Conservation (phyloP, 2,329 filamentous ascomycete species). For the Phaeosphaeria sp. region DNA sequence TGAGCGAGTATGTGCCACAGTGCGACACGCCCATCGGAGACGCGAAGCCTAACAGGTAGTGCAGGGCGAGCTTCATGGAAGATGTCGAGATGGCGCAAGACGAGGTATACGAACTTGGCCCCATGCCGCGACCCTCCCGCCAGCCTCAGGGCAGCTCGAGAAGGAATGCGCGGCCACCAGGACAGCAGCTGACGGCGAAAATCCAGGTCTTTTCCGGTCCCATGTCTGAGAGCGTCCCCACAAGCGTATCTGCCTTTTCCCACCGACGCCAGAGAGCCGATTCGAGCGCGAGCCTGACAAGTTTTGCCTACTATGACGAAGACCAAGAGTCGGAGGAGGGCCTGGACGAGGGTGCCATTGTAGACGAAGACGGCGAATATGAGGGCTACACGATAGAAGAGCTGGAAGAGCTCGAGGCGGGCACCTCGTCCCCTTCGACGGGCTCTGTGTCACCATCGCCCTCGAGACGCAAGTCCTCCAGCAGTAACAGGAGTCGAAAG, state of each 20-base stretch:
- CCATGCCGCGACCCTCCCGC: conserved; percentile 25
- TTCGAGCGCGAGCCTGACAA: conserved; percentile 73
- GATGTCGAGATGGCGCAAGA: conserved; percentile 99
- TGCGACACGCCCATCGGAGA: background rate
- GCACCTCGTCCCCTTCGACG: conserved; percentile 26
- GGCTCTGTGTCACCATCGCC: conserved; percentile 24
- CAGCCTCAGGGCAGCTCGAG: conserved; percentile 6
- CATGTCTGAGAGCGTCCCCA: conserved; percentile 93
- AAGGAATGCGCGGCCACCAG: conserved; percentile 15
- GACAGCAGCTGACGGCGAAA: conserved; percentile 45
- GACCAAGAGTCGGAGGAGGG: conserved; percentile 64
- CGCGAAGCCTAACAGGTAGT: conserved; percentile 19
- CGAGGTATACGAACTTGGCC: conserved; percentile 66
- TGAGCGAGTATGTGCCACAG: conserved; percentile 53
- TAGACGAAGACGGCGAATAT: conserved; percentile 41
- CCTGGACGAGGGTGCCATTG: conserved; percentile 40
- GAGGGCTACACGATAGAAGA: conserved; percentile 48
- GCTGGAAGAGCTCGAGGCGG: conserved; percentile 58
- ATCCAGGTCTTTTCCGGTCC: conserved; percentile 82
- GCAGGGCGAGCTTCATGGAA: conserved; percentile 73
- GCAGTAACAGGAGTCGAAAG: conserved; percentile 60
- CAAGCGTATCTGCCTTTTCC: conserved; percentile 88
- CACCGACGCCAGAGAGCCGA: conserved; percentile 82
- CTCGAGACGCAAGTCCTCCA: conserved; percentile 67
- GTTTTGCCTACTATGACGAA: conserved; percentile 81